These are phyloP conservation scores for Plantago ovata DNA, from an alignment of 257 asterid species.

Conservation along the genomic window DNA sequence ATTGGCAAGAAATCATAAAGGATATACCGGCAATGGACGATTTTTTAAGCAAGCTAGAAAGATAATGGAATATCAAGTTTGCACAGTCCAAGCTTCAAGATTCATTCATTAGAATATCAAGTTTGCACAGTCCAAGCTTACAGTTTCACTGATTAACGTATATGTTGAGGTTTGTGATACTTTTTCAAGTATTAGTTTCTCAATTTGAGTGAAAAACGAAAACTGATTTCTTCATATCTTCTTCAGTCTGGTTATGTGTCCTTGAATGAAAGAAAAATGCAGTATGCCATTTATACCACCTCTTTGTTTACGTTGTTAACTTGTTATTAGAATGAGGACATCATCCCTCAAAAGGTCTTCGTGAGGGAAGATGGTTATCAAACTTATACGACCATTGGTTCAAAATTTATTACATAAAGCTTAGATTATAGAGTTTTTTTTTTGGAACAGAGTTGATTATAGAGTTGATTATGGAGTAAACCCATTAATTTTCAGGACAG, in stretches of 20 bases:
- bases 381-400: too few relatives aligned
- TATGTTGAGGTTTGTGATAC: not conserved
- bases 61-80: conserved; percentile 32
- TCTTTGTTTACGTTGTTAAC: too few relatives aligned
- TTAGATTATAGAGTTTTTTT: too few relatives aligned
- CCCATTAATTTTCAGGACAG: too few relatives aligned
- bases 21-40: conserved; percentile 92
- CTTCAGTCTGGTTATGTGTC: not conserved
- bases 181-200: not conserved
- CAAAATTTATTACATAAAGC: too few relatives aligned
- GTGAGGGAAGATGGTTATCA: too few relatives aligned
- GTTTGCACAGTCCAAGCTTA: conserved; percentile 13
- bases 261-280: not conserved
- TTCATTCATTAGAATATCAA: conserved; percentile 4
- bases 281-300: not conserved
- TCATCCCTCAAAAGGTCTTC: too few relatives aligned
- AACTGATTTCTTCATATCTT: not conserved
- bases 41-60: conserved; percentile 85
- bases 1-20: conserved; percentile 80
- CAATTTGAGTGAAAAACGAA: conserved; percentile 5
- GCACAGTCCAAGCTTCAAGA: not conserved
- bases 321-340: too few relatives aligned
- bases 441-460: too few relatives aligned
- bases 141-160: not conserved
- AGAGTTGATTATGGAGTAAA: too few relatives aligned